Percentiles rank a stretch among this genome's conserved stretches.
Conservation (phyloP, 106 monocot genomes). For the Agapanthus africanus region DNA sequence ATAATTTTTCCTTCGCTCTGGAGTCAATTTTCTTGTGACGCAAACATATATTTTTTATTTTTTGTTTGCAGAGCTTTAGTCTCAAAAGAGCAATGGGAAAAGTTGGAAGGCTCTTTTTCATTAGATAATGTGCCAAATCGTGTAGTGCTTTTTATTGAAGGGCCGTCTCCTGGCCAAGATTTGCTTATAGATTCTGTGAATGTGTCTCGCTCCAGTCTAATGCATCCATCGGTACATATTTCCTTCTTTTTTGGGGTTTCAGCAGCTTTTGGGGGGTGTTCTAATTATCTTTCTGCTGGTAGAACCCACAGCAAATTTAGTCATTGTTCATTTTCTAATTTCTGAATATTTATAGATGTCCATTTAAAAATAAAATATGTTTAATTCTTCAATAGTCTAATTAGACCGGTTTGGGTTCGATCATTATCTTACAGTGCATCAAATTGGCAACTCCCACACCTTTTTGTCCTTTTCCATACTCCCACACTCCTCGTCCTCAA, state of each 20-base stretch:
- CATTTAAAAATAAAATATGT: neutral
- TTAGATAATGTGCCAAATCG: slow-evolving; percentile 19
- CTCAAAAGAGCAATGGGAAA: slow-evolving; percentile 29
- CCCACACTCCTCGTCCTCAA: no score
- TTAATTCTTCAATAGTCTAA: slow-evolving; percentile 2
- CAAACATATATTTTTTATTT: neutral
- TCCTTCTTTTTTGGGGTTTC: neutral
- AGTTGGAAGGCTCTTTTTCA: slow-evolving; percentile 35
- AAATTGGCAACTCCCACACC: no score
- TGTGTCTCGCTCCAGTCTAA: slow-evolving; percentile 7
- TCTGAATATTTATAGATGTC: neutral
- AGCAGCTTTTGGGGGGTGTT: neutral
- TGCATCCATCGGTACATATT: slow-evolving; percentile 5
- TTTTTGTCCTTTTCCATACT: no score
- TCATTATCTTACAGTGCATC: no score
- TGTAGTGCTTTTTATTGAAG: slow-evolving; percentile 37
- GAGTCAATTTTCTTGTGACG: neutral
- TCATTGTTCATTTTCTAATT: neutral
- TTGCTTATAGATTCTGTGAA: slow-evolving; percentile 38
- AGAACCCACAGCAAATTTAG: neutral
- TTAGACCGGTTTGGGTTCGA: no score
- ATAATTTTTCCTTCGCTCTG: neutral
- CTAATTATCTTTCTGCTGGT: neutral
- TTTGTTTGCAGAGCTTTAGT: slow-evolving; percentile 16
- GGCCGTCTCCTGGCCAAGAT: slow-evolving; percentile 36